These are phyloP conservation scores for Talaromyces stipitatus DNA, from an alignment of 495 filamentous ascomycete species.

Conservation along the genomic window DNA sequence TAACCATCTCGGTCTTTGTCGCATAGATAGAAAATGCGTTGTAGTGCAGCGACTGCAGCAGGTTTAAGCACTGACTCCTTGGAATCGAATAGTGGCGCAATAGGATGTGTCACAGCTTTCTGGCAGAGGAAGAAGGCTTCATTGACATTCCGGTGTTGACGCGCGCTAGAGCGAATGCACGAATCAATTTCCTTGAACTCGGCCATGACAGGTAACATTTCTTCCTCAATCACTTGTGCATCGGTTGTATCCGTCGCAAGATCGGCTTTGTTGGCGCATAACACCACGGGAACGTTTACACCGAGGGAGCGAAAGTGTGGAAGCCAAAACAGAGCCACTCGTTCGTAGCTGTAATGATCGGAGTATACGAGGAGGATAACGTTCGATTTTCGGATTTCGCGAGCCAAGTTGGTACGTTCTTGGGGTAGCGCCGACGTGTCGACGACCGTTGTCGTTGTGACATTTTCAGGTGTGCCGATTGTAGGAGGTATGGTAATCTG, in stretches of 20 bases:
- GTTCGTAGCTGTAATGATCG: slow-evolving; percentile 97
- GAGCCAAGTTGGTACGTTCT: slow-evolving; percentile 77
- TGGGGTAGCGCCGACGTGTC: slow-evolving; percentile 95
- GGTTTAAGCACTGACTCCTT: slow-evolving; percentile 88
- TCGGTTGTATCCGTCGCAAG: slow-evolving; percentile 61
- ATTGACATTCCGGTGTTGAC: slow-evolving; percentile 91
- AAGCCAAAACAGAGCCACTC: slow-evolving; percentile 95
- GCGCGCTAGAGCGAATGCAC: slow-evolving; percentile 89
- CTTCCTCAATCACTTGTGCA: slow-evolving; percentile 80
- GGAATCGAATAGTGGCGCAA: slow-evolving; percentile 91
- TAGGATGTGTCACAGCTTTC: slow-evolving; percentile 96
- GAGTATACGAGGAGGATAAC: slow-evolving; percentile 97
- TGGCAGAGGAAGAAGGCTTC: slow-evolving; percentile 97
- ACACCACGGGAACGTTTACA: slow-evolving; percentile 94
- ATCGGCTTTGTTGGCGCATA: slow-evolving; percentile 96
- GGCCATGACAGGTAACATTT: slow-evolving; percentile 97
- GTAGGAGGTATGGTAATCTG: slow-evolving; percentile 88
- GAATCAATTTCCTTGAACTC: slow-evolving; percentile 99
- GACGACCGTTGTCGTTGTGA: slow-evolving; percentile 90
- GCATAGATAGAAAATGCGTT: slow-evolving; percentile 87
- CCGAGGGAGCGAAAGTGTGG: slow-evolving; percentile 94
- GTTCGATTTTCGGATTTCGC: slow-evolving; percentile 92
- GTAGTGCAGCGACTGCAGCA: slow-evolving; percentile 74
- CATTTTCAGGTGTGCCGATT: slow-evolving; percentile 85
- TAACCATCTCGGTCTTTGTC: slow-evolving; percentile 97